phyloP scores from a whole-genome alignment of 169 alveolate genomes.

The Cyclospora cayetanensis region DNA sequence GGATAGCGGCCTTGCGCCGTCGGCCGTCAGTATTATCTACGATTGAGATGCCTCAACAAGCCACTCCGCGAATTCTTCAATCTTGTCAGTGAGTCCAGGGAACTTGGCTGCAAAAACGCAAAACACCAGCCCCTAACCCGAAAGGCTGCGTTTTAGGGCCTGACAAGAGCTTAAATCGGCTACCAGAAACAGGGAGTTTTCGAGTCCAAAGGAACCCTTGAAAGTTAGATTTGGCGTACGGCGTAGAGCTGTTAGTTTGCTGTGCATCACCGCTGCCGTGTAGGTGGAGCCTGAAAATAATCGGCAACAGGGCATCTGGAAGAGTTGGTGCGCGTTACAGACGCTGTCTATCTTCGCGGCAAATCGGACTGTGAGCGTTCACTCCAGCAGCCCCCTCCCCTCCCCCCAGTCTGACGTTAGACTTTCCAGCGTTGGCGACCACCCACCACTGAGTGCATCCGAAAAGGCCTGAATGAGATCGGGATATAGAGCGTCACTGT shows the following conservation, averaged over 20 bases:
- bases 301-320: no score
- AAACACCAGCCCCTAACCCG: slow-evolving; percentile 8
- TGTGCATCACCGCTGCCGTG: background rate
- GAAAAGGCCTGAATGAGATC: slow-evolving; percentile 59
- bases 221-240: background rate
- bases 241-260: background rate
- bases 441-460: background rate
- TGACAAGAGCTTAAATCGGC: no score
- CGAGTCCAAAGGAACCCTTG: no score
- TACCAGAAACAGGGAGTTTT: no score
- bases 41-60: slow-evolving; percentile 15
- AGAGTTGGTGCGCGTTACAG: no score
- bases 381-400: no score
- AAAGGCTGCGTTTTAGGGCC: background rate
- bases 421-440: no score
- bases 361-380: no score
- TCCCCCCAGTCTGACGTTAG: no score
- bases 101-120: background rate
- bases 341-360: no score
- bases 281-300: background rate
- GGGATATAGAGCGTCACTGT: slow-evolving; percentile 82
- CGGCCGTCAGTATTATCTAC: no score
- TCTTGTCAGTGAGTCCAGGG: background rate
- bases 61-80: slow-evolving; percentile 6
- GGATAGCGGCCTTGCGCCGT: no score